Base-by-base conservation (phyloP, 2,329 filamentous ascomycete species). In the Colletotrichum sidae region DNA sequence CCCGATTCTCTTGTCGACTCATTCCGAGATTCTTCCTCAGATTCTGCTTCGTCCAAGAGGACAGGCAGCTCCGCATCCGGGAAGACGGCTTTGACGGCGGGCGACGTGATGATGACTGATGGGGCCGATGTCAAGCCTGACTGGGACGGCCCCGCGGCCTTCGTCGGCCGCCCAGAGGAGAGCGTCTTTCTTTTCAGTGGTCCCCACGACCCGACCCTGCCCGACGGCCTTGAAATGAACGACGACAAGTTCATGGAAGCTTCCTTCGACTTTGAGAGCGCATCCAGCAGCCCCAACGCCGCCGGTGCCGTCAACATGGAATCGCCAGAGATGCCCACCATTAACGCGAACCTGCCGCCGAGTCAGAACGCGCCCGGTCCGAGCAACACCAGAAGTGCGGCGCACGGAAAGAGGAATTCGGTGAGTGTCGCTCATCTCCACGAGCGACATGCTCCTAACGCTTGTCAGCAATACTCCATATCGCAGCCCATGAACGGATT, bases 251-350 rank as follows among this genome's bases (percentile, higher is more conserved):
- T 80, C 55, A 81, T 84, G 78, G 78, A 83, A 56, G 77, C 78
- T 50, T 77, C 81, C 52, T 87, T 88, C 69, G 84, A 88, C 68
- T 89, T 90, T 71, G 83, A 85, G 13, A 87, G 85, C 69, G 83
- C 84, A 8, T 83, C 85, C 2, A 87, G 83, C 69, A 90, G 86
- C 66, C 86, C 88, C 6, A 82, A 80, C 60, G 78, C 76, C 8
- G 71, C 68, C 39, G 67, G 63, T 12, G 55, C 63, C 38, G 44
- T 59, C 37, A 72, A 78, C 59, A 79, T 83, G 68, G 77, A 79
- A 8, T 84, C 81, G 7, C 78, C 78, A n/a, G 72, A 71, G 51
- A 83, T 81, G 77, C 75, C 78, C 38, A 77, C 72, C 35, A 77
- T 79, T 66, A 78, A 80, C 65, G 73, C 76, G 2, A 74, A 77